Evolutionary conservation across 2,329 filamentous ascomycete species (phyloP), one percentile per base, ranked within the genome.

Genomic region (Neofusicoccum parvum): DNA sequence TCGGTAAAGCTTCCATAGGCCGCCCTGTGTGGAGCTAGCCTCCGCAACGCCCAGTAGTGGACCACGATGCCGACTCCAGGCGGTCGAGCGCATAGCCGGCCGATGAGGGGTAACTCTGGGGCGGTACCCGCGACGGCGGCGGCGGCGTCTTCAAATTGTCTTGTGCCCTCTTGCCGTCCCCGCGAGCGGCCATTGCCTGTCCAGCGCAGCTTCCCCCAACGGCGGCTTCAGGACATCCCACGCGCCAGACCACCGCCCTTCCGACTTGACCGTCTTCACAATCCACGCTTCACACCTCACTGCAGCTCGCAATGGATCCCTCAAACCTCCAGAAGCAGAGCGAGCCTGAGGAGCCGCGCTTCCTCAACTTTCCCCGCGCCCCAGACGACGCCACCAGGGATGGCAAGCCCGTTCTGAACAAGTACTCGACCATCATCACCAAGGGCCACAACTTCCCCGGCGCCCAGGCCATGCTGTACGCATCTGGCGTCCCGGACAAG

Each of bases 391-490:
- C 80, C 66, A 82, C 80, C 64, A 74, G 79, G 64, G 83, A 89
- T 77, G 88, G 87, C 62, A 84, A 85, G 69, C 84, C 82, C n/a
- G 84, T 84, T 20, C 81, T 98, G 69, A 98, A 98, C 80, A 88
- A 91, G 67, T 96, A 92, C 86, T 97, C 93, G 4, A 87, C 92
- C 17, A 89, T 87, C 50, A 80, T 97, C 67, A 98, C 94, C 11
- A 88, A 86, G 65, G 91, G 86, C 65, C 92, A 97, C 88, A 92
- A 97, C 78, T 96, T 92, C 72, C 94, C 94, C 0, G 94, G 92
- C 34, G 93, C 94, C 53, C 70, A 94, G 90, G 92, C 94, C 48
- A 97, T 97, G 94, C 86, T 98, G 23, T 98, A 96, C 79, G 94
- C 91, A 14, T 93, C 94, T 9, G 94, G 94, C 27, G 91, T 98